A percentile compares a stretch with the other conserved stretches of the same genome.
Conservation (phyloP, 169 alveolate species). For the Plasmodium cynomolgi region DNA sequence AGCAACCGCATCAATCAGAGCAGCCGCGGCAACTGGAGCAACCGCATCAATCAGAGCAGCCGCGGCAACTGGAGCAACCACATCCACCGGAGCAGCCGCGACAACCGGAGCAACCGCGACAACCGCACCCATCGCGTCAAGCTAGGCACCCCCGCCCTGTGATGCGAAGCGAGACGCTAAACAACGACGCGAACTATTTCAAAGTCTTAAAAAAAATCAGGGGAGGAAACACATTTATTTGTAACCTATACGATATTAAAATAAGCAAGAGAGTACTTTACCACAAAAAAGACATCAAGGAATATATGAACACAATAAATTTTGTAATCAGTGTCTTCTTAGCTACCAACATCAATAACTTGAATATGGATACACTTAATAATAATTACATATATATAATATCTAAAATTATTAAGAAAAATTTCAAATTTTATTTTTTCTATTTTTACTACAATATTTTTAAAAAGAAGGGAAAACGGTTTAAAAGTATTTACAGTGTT, state of each 20-base stretch:
- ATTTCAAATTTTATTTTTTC: conserved; percentile 52
- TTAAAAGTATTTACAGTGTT: conserved; percentile 35
- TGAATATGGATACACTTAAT: conserved; percentile 45
- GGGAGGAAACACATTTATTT: conserved; percentile 53
- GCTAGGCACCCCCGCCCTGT: not conserved
- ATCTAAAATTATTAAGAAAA: conserved; percentile 48
- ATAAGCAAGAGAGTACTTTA: conserved; percentile 4
- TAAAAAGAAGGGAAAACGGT: conserved; percentile 29
- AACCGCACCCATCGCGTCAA: not conserved
- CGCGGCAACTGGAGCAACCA: too few relatives aligned
- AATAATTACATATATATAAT: conserved; percentile 35
- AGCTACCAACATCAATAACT: conserved; percentile 43
- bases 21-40: not conserved
- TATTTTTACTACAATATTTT: conserved; percentile 58
- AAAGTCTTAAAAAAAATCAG: conserved; percentile 34
- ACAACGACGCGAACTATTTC: conserved; percentile 25
- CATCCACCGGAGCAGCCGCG: too few relatives aligned
- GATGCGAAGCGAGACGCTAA: conserved; percentile 7
- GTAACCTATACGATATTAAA: conserved; percentile 38
- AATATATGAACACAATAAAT: conserved; percentile 32
- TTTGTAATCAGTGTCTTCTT: conserved; percentile 25
- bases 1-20: not conserved
- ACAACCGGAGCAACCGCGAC: not conserved
- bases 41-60: too few relatives aligned
- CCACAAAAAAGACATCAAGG: conserved; percentile 25